Percentiles rank a stretch among this genome's conserved stretches.
Evolutionary conservation across 352 stramenopile species (phyloP).

Genomic region (Plasmopara halstedii): DNA sequence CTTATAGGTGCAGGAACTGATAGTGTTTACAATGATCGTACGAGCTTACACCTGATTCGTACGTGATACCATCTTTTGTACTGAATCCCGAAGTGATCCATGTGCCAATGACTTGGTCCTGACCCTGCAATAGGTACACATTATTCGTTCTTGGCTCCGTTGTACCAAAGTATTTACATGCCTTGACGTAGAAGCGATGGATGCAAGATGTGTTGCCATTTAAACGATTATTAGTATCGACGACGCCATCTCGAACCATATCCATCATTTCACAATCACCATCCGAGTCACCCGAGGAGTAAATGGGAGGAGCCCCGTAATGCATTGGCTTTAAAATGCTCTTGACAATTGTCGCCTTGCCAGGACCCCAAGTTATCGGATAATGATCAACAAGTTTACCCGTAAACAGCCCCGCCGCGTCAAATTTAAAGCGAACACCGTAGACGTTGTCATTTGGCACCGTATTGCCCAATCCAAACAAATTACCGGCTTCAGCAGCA

Average conservation of each 20-base stretch:
- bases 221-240: constrained; percentile 60
- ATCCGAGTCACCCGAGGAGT: constrained; percentile 42
- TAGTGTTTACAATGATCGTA: constrained; percentile 32
- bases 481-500: constrained; percentile 32
- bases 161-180: constrained; percentile 39
- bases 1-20: constrained; percentile 31
- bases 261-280: constrained; percentile 59
- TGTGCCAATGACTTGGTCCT: constrained; percentile 51
- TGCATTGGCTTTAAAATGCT: constrained; percentile 38
- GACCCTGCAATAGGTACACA: constrained; percentile 49
- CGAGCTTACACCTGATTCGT: constrained; percentile 33
- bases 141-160: constrained; percentile 36
- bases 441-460: constrained; percentile 48
- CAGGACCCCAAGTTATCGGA: constrained; percentile 58
- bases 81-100: constrained; percentile 66
- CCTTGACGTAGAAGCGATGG: constrained; percentile 51
- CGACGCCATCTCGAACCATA: constrained; percentile 46
- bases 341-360: constrained; percentile 42
- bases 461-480: constrained; percentile 43
- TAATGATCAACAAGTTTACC: constrained; percentile 34
- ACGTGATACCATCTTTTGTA: constrained; percentile 44
- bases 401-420: constrained; percentile 35
- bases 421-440: constrained; percentile 43
- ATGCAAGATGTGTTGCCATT: constrained; percentile 44
- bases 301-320: constrained; percentile 41